Evolutionary conservation across 768 basidiomycete genomes (phyloP), one percentile per base, ranked within the genome.

Genomic region (Phanerochaete carnosa): DNA sequence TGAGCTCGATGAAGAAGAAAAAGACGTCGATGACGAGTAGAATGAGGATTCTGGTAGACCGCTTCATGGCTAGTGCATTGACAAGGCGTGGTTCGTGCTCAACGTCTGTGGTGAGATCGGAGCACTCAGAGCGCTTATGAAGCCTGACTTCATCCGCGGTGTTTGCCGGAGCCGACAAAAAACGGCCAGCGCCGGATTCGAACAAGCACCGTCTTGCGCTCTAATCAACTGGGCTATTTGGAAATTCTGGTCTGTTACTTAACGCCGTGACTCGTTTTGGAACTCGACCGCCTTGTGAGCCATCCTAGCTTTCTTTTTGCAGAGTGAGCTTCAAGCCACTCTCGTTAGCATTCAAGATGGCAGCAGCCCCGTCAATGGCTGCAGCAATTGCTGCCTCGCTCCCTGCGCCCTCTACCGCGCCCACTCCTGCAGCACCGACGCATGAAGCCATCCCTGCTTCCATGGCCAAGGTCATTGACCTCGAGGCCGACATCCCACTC

Each of bases 401-500:
- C 29, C 90, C 92, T 16, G 80, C 85, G 64, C 85, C 87, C 12
- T 76, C 83, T 51, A 74, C 87, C 26, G 80, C 84, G 11, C 83
- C 86, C 9, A 77, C 80, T 15, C 85, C 89, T 16, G 80, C 80
- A 60, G 82, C 84, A 11, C 86, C 89, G 19, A 84, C 81, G 28
- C 88, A 92, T 76, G 93, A 95, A 74, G 88, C 88, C 46, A 92
- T 97, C 62, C 95, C 95, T 19, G 84, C 94, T 4, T 91, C 93
- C 63, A 93, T 96, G 90, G 85, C 94, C 47, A 94, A 92, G 72
- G 88, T 88, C 55, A 88, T 98, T 71, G 95, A 98, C 75, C 90
- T 94, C 65, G 95, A 97, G 77, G 94, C 88, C 46, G 88, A 92
- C 65, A 92, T 95, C 67, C 84, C 90, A 12, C 75, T 96, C 57